Percentiles rank a stretch among this genome's conserved stretches.
phyloP scores from a whole-genome alignment of 306 rosid species.

The Casuarina cunninghamiana region DNA sequence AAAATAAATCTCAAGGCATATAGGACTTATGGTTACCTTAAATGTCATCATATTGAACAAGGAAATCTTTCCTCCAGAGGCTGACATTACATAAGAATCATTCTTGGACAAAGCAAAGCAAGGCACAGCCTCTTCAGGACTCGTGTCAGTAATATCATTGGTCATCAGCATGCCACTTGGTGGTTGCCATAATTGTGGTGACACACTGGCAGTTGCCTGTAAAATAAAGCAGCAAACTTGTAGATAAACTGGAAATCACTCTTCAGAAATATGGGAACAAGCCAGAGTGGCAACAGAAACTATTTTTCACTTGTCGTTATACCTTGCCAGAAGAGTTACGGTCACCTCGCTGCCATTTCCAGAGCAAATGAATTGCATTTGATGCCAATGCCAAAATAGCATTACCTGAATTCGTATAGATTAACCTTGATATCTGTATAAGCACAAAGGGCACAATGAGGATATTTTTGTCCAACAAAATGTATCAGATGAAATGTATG shows the following conservation, averaged over 20 bases:
- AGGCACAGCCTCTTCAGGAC: slow-evolving; percentile 81
- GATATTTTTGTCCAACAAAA: slow-evolving; percentile 6
- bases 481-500: neutral
- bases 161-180: slow-evolving; percentile 95
- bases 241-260: slow-evolving; percentile 20
- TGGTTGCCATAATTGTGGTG: slow-evolving; percentile 95
- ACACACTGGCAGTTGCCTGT: slow-evolving; percentile 84
- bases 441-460: slow-evolving; percentile 33
- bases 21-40: slow-evolving; percentile 53
- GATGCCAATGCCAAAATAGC: slow-evolving; percentile 91
- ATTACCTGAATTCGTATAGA: slow-evolving; percentile 90
- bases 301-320: slow-evolving; percentile 18
- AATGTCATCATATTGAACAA: slow-evolving; percentile 98
- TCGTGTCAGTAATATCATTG: slow-evolving; percentile 71
- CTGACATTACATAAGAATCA: slow-evolving; percentile 98
- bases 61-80: slow-evolving; percentile 96
- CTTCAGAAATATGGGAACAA: slow-evolving; percentile 14
- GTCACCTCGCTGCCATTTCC: slow-evolving; percentile 92
- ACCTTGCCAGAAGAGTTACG: slow-evolving; percentile 82
- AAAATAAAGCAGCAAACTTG: slow-evolving; percentile 28
- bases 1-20: slow-evolving; percentile 5
- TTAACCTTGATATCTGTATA: slow-evolving; percentile 84
- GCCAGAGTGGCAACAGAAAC: slow-evolving; percentile 22
- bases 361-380: slow-evolving; percentile 88
- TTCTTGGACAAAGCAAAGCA: slow-evolving; percentile 95